Evolutionary conservation across 2,329 filamentous ascomycete genomes (phyloP), one percentile per base, ranked within the genome.

Genomic region (Paraconiothyrium brasiliense): DNA sequence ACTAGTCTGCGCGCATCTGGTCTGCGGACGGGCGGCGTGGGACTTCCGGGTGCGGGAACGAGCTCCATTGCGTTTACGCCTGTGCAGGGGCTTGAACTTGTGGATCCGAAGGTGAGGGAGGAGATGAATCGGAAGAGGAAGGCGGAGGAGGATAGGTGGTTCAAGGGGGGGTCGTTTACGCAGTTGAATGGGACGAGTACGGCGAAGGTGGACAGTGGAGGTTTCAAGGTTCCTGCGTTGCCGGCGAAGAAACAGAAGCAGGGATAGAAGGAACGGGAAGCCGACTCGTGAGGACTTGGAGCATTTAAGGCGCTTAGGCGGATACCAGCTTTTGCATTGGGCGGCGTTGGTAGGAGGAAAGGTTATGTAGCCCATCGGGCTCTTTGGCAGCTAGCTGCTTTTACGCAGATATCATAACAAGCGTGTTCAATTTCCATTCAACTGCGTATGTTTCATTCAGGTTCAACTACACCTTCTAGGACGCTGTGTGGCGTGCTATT

Each of bases 121-220:
- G 93, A 97, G 81, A 86, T 97, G 77, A 93, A 87, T 75, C 87
- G 93, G 71, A 98, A 98, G 83, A 85, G 93, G 66, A 96, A 97
- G 77, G 94, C 93, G 0, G 95, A 98, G 66, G 93, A 97, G 76
- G 94, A 98, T 76, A 85, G 93, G 41, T 99, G 93, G 90, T 99
- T 99, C 84, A 97, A 95, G 79, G 92, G 93, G 50, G 95, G 95
- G n/a, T 94, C 92, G 0, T 99, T 99, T 75, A 97, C 95, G 9
- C 94, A 97, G 78, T 87, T 97, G 59, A 89, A 89, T 55, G 71
- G 63, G 5, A 57, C 41, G 16, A 63, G 50, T 0, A 54, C 67
- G 8, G 62, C 65, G 1, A 91, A 80, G 68, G 75, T 80, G 8
- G 83, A 84, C 64, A 85, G 84, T 54, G 87, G 84, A 11, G 90